Evolutionary conservation across 2,329 filamentous ascomycete genomes (phyloP).

Genomic region (Alternaria gansuensis): DNA sequence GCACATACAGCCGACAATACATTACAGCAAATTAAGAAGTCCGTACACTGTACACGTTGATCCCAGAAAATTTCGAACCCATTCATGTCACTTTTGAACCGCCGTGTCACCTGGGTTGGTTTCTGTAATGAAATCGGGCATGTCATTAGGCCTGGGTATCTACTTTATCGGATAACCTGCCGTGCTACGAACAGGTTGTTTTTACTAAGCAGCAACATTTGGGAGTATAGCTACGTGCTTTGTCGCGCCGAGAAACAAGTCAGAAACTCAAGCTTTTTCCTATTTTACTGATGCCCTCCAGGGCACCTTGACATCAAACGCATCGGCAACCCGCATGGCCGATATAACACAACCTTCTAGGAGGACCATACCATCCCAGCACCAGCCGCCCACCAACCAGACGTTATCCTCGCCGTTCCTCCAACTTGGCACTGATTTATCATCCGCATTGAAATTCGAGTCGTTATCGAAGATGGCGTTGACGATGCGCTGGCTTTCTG

Average conservation of each 20-base stretch:
- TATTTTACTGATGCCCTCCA: slow-evolving; percentile 27
- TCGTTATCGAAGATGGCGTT: slow-evolving; percentile 56
- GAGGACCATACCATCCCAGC: slow-evolving; percentile 71
- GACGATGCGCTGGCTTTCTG: slow-evolving; percentile 59
- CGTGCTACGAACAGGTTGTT: background rate
- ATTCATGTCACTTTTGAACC: background rate
- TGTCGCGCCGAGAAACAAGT: background rate
- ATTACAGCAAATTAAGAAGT: background rate
- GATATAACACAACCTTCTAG: slow-evolving; percentile 69
- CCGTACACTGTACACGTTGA: background rate
- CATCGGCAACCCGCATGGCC: slow-evolving; percentile 64
- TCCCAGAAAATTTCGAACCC: background rate
- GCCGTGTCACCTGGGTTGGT: background rate
- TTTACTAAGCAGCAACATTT: background rate
- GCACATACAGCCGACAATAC: background rate
- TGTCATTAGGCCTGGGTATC: slow-evolving; percentile 3
- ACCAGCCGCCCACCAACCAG: slow-evolving; percentile 68
- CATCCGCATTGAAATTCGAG: slow-evolving; percentile 15
- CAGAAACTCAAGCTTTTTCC: background rate
- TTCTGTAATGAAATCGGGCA: background rate
- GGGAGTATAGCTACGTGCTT: background rate
- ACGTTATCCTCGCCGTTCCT: slow-evolving; percentile 64
- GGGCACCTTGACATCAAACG: slow-evolving; percentile 60
- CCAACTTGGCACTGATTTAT: slow-evolving; percentile 53
- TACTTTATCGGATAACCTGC: background rate